A percentile compares a stretch with the other conserved stretches of the same genome.
phyloP scores from a whole-genome alignment of 495 filamentous ascomycete genomes.

The Lophium mytilinum region DNA sequence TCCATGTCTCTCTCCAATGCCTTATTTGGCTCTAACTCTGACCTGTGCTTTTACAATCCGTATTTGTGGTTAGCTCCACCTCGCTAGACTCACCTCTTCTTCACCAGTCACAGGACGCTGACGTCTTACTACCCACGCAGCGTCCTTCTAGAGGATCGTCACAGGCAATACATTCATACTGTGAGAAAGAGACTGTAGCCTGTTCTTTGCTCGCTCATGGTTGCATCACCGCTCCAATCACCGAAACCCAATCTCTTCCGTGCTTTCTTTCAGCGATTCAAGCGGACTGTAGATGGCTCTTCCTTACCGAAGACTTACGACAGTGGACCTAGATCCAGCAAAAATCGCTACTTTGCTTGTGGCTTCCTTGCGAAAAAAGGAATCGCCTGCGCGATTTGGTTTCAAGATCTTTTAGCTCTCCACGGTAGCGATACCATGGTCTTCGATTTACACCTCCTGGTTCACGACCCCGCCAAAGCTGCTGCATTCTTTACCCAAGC shows the following conservation, averaged over 20 bases:
- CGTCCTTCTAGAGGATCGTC: too few relatives aligned
- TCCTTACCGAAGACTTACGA: neutral
- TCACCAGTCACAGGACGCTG: too few relatives aligned
- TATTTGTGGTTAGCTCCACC: too few relatives aligned
- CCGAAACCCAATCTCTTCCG: neutral
- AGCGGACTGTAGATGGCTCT: neutral
- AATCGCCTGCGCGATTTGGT: neutral
- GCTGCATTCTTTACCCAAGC: neutral
- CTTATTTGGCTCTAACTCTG: too few relatives aligned
- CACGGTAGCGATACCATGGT: neutral
- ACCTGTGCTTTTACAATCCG: too few relatives aligned
- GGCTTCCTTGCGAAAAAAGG: neutral
- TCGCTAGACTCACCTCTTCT: too few relatives aligned
- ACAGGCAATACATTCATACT: neutral
- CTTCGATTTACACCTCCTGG: neutral
- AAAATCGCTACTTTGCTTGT: neutral
- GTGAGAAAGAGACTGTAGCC: neutral
- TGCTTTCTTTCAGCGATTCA: neutral
- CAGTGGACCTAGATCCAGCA: neutral
- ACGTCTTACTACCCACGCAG: too few relatives aligned
- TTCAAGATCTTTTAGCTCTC: neutral
- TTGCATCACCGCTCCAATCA: neutral
- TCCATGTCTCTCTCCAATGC: too few relatives aligned
- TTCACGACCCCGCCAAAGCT: neutral
- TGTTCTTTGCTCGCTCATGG: neutral